phyloP scores from a whole-genome alignment of 768 basidiomycete species.

The Cyclocybe aegerita region DNA sequence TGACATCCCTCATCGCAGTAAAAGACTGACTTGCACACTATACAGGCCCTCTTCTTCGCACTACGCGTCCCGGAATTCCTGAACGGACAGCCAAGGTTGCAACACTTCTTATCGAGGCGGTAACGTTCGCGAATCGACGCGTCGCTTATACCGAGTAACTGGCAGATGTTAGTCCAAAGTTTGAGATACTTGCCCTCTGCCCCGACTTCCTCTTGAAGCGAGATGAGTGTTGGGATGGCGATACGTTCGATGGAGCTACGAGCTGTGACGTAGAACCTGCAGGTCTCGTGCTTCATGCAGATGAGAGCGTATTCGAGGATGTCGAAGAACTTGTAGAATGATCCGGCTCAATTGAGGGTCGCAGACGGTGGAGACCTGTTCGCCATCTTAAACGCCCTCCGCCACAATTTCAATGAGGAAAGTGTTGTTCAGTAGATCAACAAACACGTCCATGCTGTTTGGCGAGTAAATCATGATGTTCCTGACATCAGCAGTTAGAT shows the following conservation, averaged over 20 bases:
- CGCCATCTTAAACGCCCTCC: not conserved
- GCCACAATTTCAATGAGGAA: slow-evolving; percentile 1
- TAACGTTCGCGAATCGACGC: no score
- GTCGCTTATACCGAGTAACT: no score
- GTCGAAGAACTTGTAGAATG: not conserved
- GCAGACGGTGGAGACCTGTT: not conserved
- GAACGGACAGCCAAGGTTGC: no score
- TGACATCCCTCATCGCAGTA: no score
- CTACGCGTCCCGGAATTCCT: no score
- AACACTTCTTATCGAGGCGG: no score
- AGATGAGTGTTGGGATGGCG: not conserved
- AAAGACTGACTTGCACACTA: no score
- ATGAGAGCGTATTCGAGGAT: not conserved
- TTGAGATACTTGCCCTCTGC: no score
- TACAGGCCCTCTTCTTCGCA: no score
- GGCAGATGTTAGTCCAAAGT: no score
- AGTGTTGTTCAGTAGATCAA: not conserved
- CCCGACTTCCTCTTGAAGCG: no score
- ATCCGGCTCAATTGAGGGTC: not conserved
- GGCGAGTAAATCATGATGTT: not conserved
- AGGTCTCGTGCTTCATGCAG: not conserved
- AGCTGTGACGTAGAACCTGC: not conserved
- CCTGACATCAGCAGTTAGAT: no score
- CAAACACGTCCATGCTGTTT: not conserved
- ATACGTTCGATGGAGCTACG: slow-evolving; percentile 1